Evolutionary conservation across 2,329 filamentous ascomycete species (phyloP).

Genomic region (Furcasterigmium furcatum): DNA sequence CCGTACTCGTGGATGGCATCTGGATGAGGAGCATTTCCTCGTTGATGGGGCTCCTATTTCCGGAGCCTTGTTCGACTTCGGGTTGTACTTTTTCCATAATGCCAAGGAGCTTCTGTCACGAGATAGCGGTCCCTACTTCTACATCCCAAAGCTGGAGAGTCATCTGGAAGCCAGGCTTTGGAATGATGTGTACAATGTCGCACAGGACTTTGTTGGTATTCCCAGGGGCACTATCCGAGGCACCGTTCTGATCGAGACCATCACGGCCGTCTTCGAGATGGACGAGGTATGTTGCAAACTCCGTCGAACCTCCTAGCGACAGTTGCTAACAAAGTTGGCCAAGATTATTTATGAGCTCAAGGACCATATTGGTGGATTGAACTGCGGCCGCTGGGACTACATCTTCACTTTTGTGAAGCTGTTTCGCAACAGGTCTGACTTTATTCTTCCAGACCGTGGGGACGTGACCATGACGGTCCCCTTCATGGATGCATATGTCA

Average conservation of each 20-base stretch:
- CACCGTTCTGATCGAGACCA: slow-evolving; percentile 97
- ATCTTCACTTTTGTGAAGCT: slow-evolving; percentile 99
- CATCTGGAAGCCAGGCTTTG: slow-evolving; percentile 95
- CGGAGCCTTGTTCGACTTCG: slow-evolving; percentile 91
- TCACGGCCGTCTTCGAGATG: slow-evolving; percentile 98
- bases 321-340: not conserved
- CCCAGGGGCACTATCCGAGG: slow-evolving; percentile 87
- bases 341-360: slow-evolving; percentile 98
- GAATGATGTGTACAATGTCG: slow-evolving; percentile 97
- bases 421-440: slow-evolving; percentile 91
- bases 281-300: slow-evolving; percentile 55
- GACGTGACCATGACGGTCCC: slow-evolving; percentile 96
- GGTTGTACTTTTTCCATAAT: slow-evolving; percentile 99
- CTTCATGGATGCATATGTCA: slow-evolving; percentile 91
- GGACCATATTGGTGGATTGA: slow-evolving; percentile 92
- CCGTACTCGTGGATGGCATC: slow-evolving; percentile 93
- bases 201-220: slow-evolving; percentile 90
- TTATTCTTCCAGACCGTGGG: slow-evolving; percentile 88
- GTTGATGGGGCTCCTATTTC: slow-evolving; percentile 94
- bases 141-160: slow-evolving; percentile 96
- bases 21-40: slow-evolving; percentile 97
- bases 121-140: slow-evolving; percentile 93
- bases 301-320: not conserved
- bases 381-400: slow-evolving; percentile 99
- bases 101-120: slow-evolving; percentile 81